Conservation (phyloP, 83 land plant genomes). For the Picea engelmannii region DNA sequence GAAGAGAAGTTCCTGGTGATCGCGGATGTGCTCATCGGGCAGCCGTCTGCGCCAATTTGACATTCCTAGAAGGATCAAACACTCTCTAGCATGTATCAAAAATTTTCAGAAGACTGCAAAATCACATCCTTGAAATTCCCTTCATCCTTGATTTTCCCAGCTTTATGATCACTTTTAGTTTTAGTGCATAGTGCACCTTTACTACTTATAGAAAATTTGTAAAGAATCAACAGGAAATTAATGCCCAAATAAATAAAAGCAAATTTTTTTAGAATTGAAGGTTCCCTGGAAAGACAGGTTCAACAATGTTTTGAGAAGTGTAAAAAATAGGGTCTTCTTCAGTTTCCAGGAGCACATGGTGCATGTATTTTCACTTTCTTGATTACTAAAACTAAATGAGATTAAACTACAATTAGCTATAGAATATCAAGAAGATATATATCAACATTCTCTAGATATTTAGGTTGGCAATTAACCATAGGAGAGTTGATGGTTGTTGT, state of each 20-base stretch:
- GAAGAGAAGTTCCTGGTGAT: accelerated
- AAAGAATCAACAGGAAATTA: no score
- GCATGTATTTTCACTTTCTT: not conserved
- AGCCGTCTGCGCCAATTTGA: no score
- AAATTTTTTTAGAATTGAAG: not conserved
- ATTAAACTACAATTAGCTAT: not conserved
- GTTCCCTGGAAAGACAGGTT: not conserved
- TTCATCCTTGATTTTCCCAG: no score
- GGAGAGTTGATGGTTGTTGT: not conserved
- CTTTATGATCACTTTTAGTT: no score
- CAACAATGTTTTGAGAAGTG: not conserved
- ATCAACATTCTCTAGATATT: not conserved
- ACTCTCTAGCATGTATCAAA: no score
- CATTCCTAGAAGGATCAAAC: no score
- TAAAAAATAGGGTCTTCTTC: not conserved
- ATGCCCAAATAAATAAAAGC: no score
- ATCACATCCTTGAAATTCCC: no score
- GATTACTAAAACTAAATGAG: not conserved
- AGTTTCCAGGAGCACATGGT: not conserved
- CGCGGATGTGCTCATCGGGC: no score
- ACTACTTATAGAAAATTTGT: not conserved
- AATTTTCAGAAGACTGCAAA: no score
- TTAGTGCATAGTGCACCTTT: no score
- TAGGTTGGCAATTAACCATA: not conserved
- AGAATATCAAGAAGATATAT: not conserved